phyloP scores from a whole-genome alignment of 2,329 filamentous ascomycete genomes.

The Cordyceps farinosa region DNA sequence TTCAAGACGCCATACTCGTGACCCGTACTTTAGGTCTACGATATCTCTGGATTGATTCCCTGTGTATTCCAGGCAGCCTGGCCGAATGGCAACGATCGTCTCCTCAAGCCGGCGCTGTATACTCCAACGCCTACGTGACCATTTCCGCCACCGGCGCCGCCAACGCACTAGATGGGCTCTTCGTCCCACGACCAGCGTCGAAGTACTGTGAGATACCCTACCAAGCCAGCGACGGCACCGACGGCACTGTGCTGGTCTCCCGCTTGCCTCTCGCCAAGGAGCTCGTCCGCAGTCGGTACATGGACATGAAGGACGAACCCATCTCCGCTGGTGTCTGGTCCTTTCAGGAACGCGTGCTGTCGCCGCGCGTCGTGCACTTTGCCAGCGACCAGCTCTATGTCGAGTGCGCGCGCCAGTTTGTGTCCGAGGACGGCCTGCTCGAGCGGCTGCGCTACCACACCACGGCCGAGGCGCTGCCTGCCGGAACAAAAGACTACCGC shows the following conservation, averaged over 20 bases:
- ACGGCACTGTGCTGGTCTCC: background rate
- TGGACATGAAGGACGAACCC: slow-evolving; percentile 6
- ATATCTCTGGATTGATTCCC: slow-evolving; percentile 18
- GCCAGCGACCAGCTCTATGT: slow-evolving; percentile 12
- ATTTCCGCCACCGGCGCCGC: slow-evolving; percentile 5
- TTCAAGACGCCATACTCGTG: slow-evolving; percentile 14
- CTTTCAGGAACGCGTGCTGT: slow-evolving; percentile 13
- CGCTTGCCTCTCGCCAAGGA: slow-evolving; percentile 5
- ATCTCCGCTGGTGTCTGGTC: slow-evolving; percentile 6
- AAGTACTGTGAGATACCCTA: background rate
- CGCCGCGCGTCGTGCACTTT: slow-evolving; percentile 6
- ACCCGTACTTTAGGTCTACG: background rate
- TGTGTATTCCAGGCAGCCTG: background rate
- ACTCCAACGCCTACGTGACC: slow-evolving; percentile 7
- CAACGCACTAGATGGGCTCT: background rate
- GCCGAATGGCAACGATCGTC: background rate
- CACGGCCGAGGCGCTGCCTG: background rate
- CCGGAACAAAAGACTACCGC: background rate
- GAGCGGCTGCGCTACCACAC: slow-evolving; percentile 1
- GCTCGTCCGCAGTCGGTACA: background rate
- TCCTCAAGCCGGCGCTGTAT: background rate
- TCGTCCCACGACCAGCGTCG: background rate
- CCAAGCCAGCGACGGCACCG: background rate
- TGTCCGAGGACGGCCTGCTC: slow-evolving; percentile 9
- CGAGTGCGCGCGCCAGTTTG: slow-evolving; percentile 1